Evolutionary conservation across 2,329 filamentous ascomycete species (phyloP), one percentile per base, ranked within the genome.

Genomic region (Fusarium beomiforme): DNA sequence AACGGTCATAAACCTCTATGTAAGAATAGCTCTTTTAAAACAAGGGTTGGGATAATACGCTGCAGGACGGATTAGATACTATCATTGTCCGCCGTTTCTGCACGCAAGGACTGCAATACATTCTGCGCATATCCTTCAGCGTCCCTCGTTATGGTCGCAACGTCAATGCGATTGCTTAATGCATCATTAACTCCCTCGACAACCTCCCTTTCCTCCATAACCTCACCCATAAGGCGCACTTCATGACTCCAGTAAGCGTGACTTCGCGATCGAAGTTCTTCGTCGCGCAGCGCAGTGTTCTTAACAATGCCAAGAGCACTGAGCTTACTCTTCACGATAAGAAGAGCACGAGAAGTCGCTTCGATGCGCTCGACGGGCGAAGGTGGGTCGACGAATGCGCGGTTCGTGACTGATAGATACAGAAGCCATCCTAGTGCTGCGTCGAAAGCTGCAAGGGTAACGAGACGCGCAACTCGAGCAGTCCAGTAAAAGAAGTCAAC

Each of bases 221-320:
- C 89, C 76, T 92, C 89, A 37, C 87, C 84, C 87, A 92, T 93
- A 33, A 93, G 80, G 55, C 87, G 84, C 10, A 89, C 91, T 83
- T 98, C 93, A 46, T 91, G 91, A 13, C 85, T 83, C 95, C 95
- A 98, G 81, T 98, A 98, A 19, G 85, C 86, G 73, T 91, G 88
- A 53, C 88, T 87, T 63, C 87, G 87, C 5, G 81, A 85, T 64
- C 94, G 89, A 79, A 98, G 82, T 44, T 87, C 87, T 69, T 89
- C 86, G 81, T 98, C 93, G 59, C 95, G 84, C 61, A 92, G 85
- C 19, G 93, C 87, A 5, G 93, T 93, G 83, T 98, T 98, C 78
- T 92, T 89, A 47, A 97, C 83, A 62, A 97, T 90, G 11, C 90
- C 92, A 39, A 93, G 83, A 1, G 92, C 93, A 73, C 88, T 90